Base-by-base conservation (phyloP, 2,329 filamentous ascomycete genomes). In the Harringtonia aguacate region DNA sequence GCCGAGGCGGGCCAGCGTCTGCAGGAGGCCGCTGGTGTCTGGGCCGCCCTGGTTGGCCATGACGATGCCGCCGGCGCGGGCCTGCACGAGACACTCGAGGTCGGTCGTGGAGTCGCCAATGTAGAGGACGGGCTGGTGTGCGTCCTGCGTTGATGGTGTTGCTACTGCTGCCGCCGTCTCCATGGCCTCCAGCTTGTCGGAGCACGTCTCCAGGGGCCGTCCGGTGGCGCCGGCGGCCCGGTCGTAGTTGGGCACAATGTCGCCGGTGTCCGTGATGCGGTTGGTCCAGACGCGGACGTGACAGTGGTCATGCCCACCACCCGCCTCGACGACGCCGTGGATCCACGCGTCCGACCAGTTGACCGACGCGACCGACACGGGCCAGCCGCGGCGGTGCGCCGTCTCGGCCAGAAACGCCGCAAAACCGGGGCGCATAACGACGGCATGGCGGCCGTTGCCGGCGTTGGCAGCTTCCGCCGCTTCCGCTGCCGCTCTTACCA, bases 21-120 rank as follows among this genome's bases (percentile, higher is more conserved):
- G 39, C 10, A 70, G 46, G 30, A 72, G 52, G 36, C 47, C 53
- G 41, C 53, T 56, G n/a, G 28, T 27, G 3, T 35, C 36, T n/a
- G n/a, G n/a, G 4, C 43, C 42, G 10, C 46, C 48, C 39, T 46
- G 48, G 29, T 59, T 59, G 1, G 67, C 62, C 33, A 79, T 62
- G 35, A 72, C 65, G 20, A 77, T 57, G 4, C 73, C 75, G 29
- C 47, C 46, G 49, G 38, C 7, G 60, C 57, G 2, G 55, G 51
- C 48, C 2, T 28, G 21, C 1, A 75, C 50, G 31, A 79, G 56
- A 46, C 74, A 78, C 53, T 70, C 67, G 45, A 78, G 56, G 53
- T 79, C 75, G 2, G 74, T 77, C 2, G 65, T 65, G 24, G 74
- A 76, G 54, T 79, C 75, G 8, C 75, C 75, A 54, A 77, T 68